Base-by-base conservation (phyloP, 1,284 basidiomycete species). In the Cryptococcus depauperatus region DNA sequence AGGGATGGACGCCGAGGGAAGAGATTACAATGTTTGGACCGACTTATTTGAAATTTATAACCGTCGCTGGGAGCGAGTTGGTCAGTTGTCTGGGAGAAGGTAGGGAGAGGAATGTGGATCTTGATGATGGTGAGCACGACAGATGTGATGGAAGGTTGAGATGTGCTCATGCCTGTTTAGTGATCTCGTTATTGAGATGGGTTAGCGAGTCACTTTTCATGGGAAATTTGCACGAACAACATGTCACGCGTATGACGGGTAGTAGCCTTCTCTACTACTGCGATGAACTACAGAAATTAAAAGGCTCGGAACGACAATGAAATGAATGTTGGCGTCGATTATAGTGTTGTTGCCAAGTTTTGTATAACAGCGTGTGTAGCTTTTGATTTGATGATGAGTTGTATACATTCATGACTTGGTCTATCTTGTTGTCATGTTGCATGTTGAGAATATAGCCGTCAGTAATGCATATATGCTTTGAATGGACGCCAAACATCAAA, bases 11-110 rank as follows among this genome's bases (percentile, higher is more conserved):
- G 10, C 46, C 44, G 35, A 25, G 35, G 11, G 50, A 47, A 22
- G 53, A 54, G 26, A 35, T 67, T 13, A 46, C 50, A 5, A 56
- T 58, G 41, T 47, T 67, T 9, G 58, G 58, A 3, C 57, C 58
- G 19, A 55, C 55, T 13, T 62, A 62, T 33, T 48, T 61, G 32
- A 43, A 41, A 32, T 44, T 50, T 21, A 46, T 52, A 11, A 45
- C 47, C 11, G n/a, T 58, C 16, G 40, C 41, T 18, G 53, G 42
- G 19, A 43, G 38, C 16, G 49, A 48, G 26, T 28, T 48, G 42
- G 16, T 46, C 5, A 23, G 16, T 7, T 26, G 29, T 2, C 23
- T 45, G 11, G 35, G 23, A 28, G 33, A 40, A 6, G 23, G 35
- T 37, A 35, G 23, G 13, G 35, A 39, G 30, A 21, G 25, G 10